Base-by-base conservation (phyloP, 2,329 filamentous ascomycete species). In the Aspergillus fischeri region DNA sequence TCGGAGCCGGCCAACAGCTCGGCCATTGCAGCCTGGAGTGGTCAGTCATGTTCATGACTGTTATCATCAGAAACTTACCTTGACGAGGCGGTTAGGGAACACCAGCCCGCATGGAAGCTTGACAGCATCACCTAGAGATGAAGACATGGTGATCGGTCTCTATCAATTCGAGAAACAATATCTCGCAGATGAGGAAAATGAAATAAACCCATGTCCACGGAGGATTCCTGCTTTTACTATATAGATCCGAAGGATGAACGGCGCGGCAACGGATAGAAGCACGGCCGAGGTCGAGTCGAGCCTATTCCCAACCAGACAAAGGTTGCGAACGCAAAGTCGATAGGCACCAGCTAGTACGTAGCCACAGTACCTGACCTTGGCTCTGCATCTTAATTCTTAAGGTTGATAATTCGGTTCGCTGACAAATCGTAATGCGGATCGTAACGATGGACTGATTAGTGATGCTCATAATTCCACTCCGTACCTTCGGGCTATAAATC, bases 71-170 rank as follows among this genome's bases (percentile, higher is more conserved):
- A 35, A 20, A 20, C 51, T 14, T 56, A 72, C 71, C 68, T 79
- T 80, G 51, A 68, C 74, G 1, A 86, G 74, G 4, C 83, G 79
- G 63, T 86, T 86, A 2, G 81, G 80, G 2, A 86, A 67, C 0
- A 74, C 77, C 27, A 86, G 73, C 1, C 84, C 84, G 65, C 81
- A 83, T 59, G 80, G 79, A 1, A 85, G 74, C 41, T 76, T 81
- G 17, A 83, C 64, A 0, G 81, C 76, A 28, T 78, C 70, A 53
- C 68, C 64, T 9, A 79, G 57, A 27, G 65, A 57, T 9, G 67
- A 67, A 44, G 69, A 54, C 64, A 68, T 69, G 10, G 32, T 51
- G 63, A 20, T 17, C n/a, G 4, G 32, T 20, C 10, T 0, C 17
- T 4, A 14, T 17, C 21, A 49, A 17, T n/a, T 17, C 24, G 2